phyloP scores from a whole-genome alignment of 345 rosid species.

The Citrus medica region DNA sequence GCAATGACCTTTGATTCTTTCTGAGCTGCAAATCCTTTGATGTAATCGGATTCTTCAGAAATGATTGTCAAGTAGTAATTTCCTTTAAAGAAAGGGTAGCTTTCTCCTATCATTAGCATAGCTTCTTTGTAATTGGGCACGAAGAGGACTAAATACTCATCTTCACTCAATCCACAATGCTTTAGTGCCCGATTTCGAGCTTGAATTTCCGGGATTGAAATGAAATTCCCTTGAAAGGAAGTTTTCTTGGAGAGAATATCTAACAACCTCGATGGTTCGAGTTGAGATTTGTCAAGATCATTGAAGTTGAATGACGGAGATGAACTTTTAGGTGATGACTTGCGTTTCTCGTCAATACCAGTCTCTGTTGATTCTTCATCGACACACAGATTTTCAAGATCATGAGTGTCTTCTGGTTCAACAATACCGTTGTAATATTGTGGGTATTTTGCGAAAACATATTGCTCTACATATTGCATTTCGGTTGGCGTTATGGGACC shows the following conservation, averaged over 20 bases:
- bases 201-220: constrained; percentile 66
- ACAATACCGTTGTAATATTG: constrained; percentile 50
- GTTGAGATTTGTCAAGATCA: constrained; percentile 42
- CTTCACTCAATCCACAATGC: constrained; percentile 49
- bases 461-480: constrained; percentile 62
- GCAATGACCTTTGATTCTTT: constrained; percentile 52
- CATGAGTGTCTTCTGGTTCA: constrained; percentile 23
- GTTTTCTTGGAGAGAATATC: constrained; percentile 52
- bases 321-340: constrained; percentile 33
- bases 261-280: constrained; percentile 47
- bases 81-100: constrained; percentile 66
- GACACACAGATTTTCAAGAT: constrained; percentile 28
- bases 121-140: constrained; percentile 45
- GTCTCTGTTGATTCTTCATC: constrained; percentile 37
- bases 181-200: constrained; percentile 48
- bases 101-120: constrained; percentile 54
- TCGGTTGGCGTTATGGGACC: constrained; percentile 65
- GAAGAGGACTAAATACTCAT: constrained; percentile 57
- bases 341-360: constrained; percentile 27
- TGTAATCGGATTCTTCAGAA: constrained; percentile 36
- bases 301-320: constrained; percentile 41
- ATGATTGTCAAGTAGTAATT: constrained; percentile 53
- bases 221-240: constrained; percentile 50
- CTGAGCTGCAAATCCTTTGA: constrained; percentile 35
- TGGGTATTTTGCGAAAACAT: constrained; percentile 65